phyloP scores from a whole-genome alignment of 208 protist genomes.

The Trypanosoma scelopori region DNA sequence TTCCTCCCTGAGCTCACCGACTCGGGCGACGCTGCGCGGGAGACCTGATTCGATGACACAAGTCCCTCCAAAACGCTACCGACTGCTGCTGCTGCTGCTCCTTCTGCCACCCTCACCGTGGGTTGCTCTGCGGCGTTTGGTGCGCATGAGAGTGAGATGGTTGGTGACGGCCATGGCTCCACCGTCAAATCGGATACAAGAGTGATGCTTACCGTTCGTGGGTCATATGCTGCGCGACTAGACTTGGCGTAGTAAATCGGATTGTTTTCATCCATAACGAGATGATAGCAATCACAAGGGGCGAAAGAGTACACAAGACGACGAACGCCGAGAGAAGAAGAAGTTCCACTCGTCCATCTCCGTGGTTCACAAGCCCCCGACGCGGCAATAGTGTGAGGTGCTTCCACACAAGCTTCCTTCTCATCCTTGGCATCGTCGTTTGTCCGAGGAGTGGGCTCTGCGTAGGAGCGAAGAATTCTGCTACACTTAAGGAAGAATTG shows the following conservation, averaged over 20 bases:
- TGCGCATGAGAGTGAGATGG: slow-evolving; percentile 17
- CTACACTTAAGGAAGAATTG: slow-evolving; percentile 58
- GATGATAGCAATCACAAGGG: slow-evolving; percentile 72
- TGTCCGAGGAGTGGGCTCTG: background rate
- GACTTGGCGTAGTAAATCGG: slow-evolving; percentile 68
- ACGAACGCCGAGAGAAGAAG: slow-evolving; percentile 41
- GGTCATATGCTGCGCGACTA: slow-evolving; percentile 43
- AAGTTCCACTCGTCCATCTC: background rate
- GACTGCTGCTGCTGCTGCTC: background rate
- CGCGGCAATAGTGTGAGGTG: background rate
- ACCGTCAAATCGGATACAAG: slow-evolving; percentile 62
- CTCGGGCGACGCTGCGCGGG: slow-evolving; percentile 33
- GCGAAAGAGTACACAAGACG: slow-evolving; percentile 71
- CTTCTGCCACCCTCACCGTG: background rate
- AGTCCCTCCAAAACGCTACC: slow-evolving; percentile 27
- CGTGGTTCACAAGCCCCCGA: background rate
- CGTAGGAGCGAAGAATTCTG: slow-evolving; percentile 50
- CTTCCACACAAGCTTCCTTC: background rate
- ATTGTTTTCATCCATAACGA: slow-evolving; percentile 64
- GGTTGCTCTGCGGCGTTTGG: background rate
- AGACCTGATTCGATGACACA: slow-evolving; percentile 30
- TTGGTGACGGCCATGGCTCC: slow-evolving; percentile 13
- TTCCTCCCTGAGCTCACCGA: background rate
- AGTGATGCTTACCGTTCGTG: slow-evolving; percentile 50
- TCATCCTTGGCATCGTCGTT: slow-evolving; percentile 15